Evolutionary conservation across 1,284 basidiomycete species (phyloP), one percentile per base, ranked within the genome.

Genomic region (Moniliella sp.): DNA sequence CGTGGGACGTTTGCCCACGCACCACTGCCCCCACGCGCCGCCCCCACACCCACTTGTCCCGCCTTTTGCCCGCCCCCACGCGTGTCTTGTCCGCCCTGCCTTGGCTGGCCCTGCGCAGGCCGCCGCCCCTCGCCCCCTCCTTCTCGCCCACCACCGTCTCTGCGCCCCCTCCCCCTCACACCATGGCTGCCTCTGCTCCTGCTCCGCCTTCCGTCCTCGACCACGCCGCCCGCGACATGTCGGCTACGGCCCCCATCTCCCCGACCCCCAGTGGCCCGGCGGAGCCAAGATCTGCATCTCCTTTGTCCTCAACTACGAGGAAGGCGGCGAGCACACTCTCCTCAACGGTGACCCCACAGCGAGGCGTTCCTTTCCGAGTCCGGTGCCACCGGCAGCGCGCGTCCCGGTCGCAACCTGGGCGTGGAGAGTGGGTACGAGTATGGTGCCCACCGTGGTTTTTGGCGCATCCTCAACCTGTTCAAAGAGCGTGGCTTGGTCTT

Each of bases 241-340:
- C 11, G 63, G 63, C 7, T 64, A 64, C 40, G 63, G 61, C 15
- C 34, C 39, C 15, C 40, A 43, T 11, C 49, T 45, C 18, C 61
- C 61, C 2, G 45, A 62, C 25, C 57, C 62, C 3, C 40, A 55
- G 16, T 65, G 63, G n/a, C 63, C 63, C 3, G 43, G 45, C 27
- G 45, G 50, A 9, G 62, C 63, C 5, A 55, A 61, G 26, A 51
- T 64, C 29, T 53, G 52, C 16, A 36, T n/a, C n/a, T 51, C 46
- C 18, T 61, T 64, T 18, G 62, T 64, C 9, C 31, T 64, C 18
- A n/a, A 64, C 37, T 63, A 62, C 41, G 60, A 64, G 36, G 60
- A 63, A 33, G 63, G 63, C 5, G 59, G 52, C 11, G 63, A 65
- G 42, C 51, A 51, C 18, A 46, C 44, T 3, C 38, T 47, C 14